Conservation (phyloP, 1,284 basidiomycete species). For the Heterobasidion parviporum region DNA sequence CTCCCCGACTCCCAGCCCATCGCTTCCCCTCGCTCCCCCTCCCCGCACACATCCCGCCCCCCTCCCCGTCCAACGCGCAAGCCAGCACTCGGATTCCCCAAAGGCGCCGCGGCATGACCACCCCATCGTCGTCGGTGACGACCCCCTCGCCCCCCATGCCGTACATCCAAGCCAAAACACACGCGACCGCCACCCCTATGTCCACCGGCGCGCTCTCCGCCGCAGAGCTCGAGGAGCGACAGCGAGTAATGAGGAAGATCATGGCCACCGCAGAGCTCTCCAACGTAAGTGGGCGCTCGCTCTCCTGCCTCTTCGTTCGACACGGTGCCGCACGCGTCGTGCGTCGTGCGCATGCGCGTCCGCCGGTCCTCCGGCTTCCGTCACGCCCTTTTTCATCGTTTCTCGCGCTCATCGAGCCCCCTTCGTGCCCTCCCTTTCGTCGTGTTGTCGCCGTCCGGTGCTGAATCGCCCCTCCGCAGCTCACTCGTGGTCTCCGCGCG, state of each 20-base stretch:
- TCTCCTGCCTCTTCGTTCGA: conserved; percentile 14
- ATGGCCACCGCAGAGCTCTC: conserved; percentile 67
- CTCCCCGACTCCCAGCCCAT: neutral
- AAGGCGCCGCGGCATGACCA: conserved; percentile 43
- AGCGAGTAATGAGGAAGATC: conserved; percentile 62
- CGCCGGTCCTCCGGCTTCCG: conserved; percentile 8
- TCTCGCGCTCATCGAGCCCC: neutral
- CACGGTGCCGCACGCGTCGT: conserved; percentile 35
- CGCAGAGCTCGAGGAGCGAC: conserved; percentile 47
- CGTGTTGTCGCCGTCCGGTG: conserved; percentile 13
- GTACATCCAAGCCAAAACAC: conserved; percentile 42
- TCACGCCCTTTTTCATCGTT: conserved; percentile 1
- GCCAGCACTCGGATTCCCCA: neutral
- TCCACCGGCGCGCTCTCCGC: conserved; percentile 27
- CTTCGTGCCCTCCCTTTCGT: neutral
- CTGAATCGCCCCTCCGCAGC: conserved; percentile 34
- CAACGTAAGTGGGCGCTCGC: conserved; percentile 44
- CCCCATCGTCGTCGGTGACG: conserved; percentile 68
- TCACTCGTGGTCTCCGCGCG: conserved; percentile 67
- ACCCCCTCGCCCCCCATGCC: conserved; percentile 65
- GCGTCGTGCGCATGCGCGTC: conserved; percentile 10
- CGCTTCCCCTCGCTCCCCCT: conserved; percentile 1
- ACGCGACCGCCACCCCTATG: conserved; percentile 21
- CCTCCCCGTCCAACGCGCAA: neutral
- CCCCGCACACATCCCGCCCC: neutral